These are phyloP conservation scores for Flaveria floridana DNA, from an alignment of 140 eudicot species.

Conservation along the genomic window DNA sequence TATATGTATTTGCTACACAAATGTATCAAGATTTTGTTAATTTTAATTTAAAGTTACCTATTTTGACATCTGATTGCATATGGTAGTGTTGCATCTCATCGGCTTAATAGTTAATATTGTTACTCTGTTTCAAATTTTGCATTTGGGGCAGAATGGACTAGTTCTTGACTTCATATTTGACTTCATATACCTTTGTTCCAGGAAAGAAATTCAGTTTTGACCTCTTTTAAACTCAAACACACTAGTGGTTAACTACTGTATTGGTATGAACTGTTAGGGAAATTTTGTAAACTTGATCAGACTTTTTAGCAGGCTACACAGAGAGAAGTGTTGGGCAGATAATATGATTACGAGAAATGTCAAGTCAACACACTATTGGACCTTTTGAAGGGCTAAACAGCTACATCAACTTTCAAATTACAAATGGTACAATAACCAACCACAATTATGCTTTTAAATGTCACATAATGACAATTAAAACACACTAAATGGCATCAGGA, in stretches of 20 bases:
- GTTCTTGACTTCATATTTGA: neutral
- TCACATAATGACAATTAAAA: conserved; percentile 2
- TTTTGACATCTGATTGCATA: conserved; percentile 12
- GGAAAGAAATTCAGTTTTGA: neutral
- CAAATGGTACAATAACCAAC: neutral
- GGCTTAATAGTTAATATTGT: neutral
- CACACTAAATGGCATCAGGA: neutral
- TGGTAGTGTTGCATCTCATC: neutral
- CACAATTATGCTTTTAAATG: neutral
- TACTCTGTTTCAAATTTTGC: neutral
- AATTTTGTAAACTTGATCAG: neutral
- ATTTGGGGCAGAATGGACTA: conserved; percentile 1
- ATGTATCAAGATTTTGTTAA: neutral
- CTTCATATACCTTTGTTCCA: neutral
- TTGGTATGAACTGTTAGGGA: neutral
- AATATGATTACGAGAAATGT: neutral
- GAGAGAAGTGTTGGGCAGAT: neutral
- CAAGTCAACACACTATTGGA: conserved; percentile 2
- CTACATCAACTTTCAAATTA: neutral
- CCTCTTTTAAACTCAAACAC: conserved; percentile 14
- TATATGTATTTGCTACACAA: conserved; percentile 21
- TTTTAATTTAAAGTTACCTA: conserved; percentile 19
- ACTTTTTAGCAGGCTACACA: conserved; percentile 2
- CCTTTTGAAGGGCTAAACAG: neutral
- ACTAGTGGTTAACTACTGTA: conserved; percentile 5